These are phyloP conservation scores for Entomortierella parvispora DNA, from an alignment of 192 early-diverging fungal species.

Conservation along the genomic window DNA sequence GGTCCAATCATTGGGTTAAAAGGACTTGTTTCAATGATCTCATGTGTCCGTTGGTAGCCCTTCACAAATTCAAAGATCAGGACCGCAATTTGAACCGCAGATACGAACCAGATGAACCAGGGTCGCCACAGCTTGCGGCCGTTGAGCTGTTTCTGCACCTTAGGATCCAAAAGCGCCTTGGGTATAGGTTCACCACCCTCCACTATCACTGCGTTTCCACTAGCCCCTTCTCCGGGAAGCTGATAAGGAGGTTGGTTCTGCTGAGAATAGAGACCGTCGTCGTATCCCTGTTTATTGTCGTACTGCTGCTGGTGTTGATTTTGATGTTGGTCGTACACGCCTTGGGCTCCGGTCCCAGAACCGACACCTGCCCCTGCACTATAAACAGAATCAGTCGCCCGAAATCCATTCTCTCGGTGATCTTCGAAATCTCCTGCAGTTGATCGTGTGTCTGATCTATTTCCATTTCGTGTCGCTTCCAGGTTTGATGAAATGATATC, in stretches of 20 bases:
- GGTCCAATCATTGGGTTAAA: constrained; percentile 91
- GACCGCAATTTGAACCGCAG: constrained; percentile 54
- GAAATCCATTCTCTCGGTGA: not conserved
- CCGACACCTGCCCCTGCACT: constrained; percentile 11
- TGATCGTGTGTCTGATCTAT: constrained; percentile 34
- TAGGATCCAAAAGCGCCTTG: constrained; percentile 50
- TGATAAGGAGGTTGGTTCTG: not conserved
- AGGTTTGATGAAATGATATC: constrained; percentile 46
- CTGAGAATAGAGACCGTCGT: not conserved
- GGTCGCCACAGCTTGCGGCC: constrained; percentile 40
- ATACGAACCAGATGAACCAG: constrained; percentile 58
- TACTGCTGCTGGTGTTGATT: constrained; percentile 1
- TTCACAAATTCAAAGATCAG: constrained; percentile 63
- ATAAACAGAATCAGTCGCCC: not conserved
- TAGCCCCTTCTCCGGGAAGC: not conserved
- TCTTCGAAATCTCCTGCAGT: not conserved
- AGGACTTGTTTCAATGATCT: constrained; percentile 69
- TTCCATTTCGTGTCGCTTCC: constrained; percentile 16
- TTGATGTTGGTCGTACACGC: too few relatives aligned
- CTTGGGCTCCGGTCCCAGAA: not conserved
- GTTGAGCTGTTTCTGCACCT: constrained; percentile 41
- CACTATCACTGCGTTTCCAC: not conserved
- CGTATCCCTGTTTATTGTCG: constrained; percentile 4
- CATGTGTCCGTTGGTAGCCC: constrained; percentile 69
- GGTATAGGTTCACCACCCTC: constrained; percentile 28